Percentiles rank a stretch among this genome's conserved stretches.
Evolutionary conservation across 2,329 filamentous ascomycete species (phyloP).

Genomic region (Aspergillaceae sp.): DNA sequence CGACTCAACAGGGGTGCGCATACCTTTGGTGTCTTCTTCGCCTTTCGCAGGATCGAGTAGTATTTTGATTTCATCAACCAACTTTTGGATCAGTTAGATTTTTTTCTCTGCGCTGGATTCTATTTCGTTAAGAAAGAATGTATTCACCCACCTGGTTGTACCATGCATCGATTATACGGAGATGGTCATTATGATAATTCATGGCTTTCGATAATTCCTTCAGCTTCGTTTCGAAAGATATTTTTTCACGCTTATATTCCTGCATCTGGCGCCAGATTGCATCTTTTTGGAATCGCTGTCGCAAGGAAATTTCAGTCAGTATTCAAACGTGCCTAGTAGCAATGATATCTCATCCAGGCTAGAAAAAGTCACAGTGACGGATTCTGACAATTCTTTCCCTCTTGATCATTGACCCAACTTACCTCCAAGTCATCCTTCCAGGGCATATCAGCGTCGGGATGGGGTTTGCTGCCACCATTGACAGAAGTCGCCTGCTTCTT

Average conservation of each 20-base stretch:
- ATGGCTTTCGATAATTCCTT: constrained; percentile 71
- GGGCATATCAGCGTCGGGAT: constrained; percentile 59
- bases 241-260: constrained; percentile 89
- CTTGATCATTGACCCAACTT: constrained; percentile 34
- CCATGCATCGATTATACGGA: constrained; percentile 86
- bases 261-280: constrained; percentile 96
- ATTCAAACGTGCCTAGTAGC: constrained; percentile 23
- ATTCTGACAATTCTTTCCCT: no score
- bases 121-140: background rate
- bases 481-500: constrained; percentile 74
- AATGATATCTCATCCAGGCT: background rate
- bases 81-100: constrained; percentile 8
- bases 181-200: constrained; percentile 81
- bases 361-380: no score
- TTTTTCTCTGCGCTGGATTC: constrained; percentile 6
- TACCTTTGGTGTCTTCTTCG: constrained; percentile 22
- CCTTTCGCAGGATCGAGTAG: constrained; percentile 22
- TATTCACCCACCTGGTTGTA: constrained; percentile 68
- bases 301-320: constrained; percentile 14
- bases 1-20: constrained; percentile 1
- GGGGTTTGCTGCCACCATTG: constrained; percentile 62
- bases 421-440: constrained; percentile 66
- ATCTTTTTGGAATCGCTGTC: constrained; percentile 84
- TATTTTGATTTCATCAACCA: constrained; percentile 41
- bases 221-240: constrained; percentile 69